Evolutionary conservation across 2,329 filamentous ascomycete genomes (phyloP), one percentile per base, ranked within the genome.

Genomic region (Alternaria viburni): DNA sequence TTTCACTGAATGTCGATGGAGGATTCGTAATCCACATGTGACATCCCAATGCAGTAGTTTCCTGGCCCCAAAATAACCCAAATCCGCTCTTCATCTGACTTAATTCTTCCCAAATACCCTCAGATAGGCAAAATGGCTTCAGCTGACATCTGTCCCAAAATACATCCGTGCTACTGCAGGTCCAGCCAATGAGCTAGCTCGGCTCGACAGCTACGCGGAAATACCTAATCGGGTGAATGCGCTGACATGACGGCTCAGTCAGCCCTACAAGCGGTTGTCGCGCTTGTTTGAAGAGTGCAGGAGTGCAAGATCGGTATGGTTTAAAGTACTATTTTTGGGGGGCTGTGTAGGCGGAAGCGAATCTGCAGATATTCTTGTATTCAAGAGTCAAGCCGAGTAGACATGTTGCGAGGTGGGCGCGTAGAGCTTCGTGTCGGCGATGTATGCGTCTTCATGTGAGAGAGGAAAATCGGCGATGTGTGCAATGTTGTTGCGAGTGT

Each of bases 201-300:
- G 13, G 23, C 9, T 46, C 41, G 9, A 52, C 3, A 58, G 32
- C 21, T 30, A 43, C 32, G 47, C 54, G 25, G 55, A 62, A 43
- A 54, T 59, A 13, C 59, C 30, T 23, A 30, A 54, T 52, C 46
- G 55, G 21, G 59, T 50, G 59, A 54, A 47, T 52, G 52, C 50
- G 57, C 50, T 63, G 59, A 55, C 51, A 49, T 60, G 50, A 54
- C 19, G 28, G 54, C 28, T 43, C 54, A 51, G 71, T 73, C 73
- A 75, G 73, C 72, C 71, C 70, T 74, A 74, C 57, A 26, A 68
- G 72, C 74, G 74, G 58, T 66, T 75, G 61, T 73, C 70, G 74
- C 74, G 73, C 59, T 66, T 76, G 67, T 56, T 57, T 59, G 32
- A 43, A 57, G 57, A 62, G 61, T 21, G 44, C 59, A 64, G 61